Conservation (phyloP, 192 early-diverging fungal genomes). For the Chytriomyces sp. region DNA sequence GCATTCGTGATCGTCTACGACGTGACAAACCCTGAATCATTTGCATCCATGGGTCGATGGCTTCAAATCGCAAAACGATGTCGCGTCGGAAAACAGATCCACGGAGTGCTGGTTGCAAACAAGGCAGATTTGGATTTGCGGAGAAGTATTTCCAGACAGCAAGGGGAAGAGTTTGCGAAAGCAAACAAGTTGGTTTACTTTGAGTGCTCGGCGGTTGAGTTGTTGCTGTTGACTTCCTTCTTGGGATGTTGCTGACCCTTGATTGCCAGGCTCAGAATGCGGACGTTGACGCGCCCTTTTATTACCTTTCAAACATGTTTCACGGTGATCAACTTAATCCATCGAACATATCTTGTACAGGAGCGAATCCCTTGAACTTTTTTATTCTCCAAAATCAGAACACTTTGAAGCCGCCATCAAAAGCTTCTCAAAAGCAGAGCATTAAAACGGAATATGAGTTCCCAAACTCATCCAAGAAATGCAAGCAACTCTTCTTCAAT, state of each 20-base stretch:
- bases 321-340: slow-evolving; percentile 28
- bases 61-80: slow-evolving; percentile 45
- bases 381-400: slow-evolving; percentile 11
- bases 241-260: not conserved
- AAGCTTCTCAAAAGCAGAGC: slow-evolving; percentile 23
- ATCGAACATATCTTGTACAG: not conserved
- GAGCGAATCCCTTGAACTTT: not conserved
- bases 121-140: slow-evolving; percentile 50
- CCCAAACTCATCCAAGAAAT: not conserved
- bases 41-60: slow-evolving; percentile 48
- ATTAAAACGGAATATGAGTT: not conserved
- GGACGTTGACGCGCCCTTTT: slow-evolving; percentile 61
- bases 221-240: not conserved
- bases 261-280: slow-evolving; percentile 44
- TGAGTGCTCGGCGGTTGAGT: slow-evolving; percentile 54
- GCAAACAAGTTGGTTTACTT: slow-evolving; percentile 49
- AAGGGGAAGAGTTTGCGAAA: slow-evolving; percentile 57
- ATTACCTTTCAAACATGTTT: slow-evolving; percentile 49
- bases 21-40: slow-evolving; percentile 52
- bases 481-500: slow-evolving; percentile 2
- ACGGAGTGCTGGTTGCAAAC: slow-evolving; percentile 53
- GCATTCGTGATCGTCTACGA: slow-evolving; percentile 53
- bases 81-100: slow-evolving; percentile 35
- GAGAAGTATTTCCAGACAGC: slow-evolving; percentile 41
- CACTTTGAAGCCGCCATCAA: slow-evolving; percentile 22